A percentile compares a stretch with the other conserved stretches of the same genome.
phyloP scores from a whole-genome alignment of 768 basidiomycete species.

The Tylopilus rubrobrunneus region DNA sequence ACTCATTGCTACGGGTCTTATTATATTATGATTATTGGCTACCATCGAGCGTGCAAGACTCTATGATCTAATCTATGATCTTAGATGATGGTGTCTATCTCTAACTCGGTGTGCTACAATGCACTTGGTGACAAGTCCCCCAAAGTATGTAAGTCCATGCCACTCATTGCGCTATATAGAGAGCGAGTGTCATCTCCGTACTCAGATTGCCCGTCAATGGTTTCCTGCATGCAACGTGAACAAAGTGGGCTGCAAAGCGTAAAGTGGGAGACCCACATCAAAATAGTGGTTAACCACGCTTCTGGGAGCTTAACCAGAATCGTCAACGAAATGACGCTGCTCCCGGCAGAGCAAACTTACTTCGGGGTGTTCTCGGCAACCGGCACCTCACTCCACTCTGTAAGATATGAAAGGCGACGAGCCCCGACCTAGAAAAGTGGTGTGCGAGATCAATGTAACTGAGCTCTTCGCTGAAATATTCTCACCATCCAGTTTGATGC shows the following conservation, averaged over 20 bases:
- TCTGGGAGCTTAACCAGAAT: slow-evolving; percentile 61
- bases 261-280: slow-evolving; percentile 54
- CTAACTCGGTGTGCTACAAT: slow-evolving; percentile 33
- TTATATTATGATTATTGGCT: slow-evolving; percentile 27
- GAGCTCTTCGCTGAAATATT: not conserved
- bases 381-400: slow-evolving; percentile 88
- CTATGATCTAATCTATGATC: not conserved
- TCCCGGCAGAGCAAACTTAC: slow-evolving; percentile 42
- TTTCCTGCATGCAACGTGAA: slow-evolving; percentile 47
- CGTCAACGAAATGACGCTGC: slow-evolving; percentile 1
- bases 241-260: not conserved
- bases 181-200: slow-evolving; percentile 69
- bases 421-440: slow-evolving; percentile 59
- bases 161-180: slow-evolving; percentile 56
- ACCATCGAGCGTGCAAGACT: not conserved
- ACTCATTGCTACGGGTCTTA: slow-evolving; percentile 33
- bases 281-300: slow-evolving; percentile 90
- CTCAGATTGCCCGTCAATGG: slow-evolving; percentile 68
- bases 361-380: slow-evolving; percentile 90
- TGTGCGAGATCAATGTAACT: not conserved
- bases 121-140: slow-evolving; percentile 74
- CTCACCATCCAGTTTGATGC: slow-evolving; percentile 96
- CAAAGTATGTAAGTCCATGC: slow-evolving; percentile 51
- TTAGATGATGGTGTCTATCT: not conserved
- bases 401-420: slow-evolving; percentile 87